Evolutionary conservation across 192 early-diverging fungal genomes (phyloP).

Genomic region (Coemansia sp.): DNA sequence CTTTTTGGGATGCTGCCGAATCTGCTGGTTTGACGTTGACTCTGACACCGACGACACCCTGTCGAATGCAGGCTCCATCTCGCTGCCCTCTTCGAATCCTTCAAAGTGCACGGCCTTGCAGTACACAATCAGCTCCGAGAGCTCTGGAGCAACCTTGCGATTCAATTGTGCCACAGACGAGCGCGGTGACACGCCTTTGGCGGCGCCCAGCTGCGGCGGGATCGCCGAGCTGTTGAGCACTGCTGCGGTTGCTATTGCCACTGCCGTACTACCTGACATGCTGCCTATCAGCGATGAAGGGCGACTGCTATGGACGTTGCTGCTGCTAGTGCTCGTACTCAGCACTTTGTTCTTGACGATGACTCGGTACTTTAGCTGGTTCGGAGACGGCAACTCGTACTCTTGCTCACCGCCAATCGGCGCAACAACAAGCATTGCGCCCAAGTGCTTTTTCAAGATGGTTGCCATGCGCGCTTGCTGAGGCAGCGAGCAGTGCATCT

Average conservation of each 20-base stretch:
- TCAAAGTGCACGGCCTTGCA: conserved; percentile 67
- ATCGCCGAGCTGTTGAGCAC: not conserved
- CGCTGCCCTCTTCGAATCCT: conserved; percentile 56
- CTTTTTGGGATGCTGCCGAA: conserved; percentile 57
- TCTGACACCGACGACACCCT: conserved; percentile 80
- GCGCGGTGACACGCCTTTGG: conserved; percentile 33
- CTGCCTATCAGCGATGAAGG: conserved; percentile 20
- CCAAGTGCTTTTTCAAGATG: conserved; percentile 69
- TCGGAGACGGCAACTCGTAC: conserved; percentile 68
- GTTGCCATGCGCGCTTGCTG: conserved; percentile 79
- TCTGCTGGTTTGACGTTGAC: conserved; percentile 58
- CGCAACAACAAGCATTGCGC: conserved; percentile 63
- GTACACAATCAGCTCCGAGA: conserved; percentile 64
- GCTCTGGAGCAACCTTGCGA: conserved; percentile 60
- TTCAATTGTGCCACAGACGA: conserved; percentile 34
- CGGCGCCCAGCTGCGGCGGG: conserved; percentile 1
- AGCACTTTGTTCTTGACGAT: conserved; percentile 74
- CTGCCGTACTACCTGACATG: not conserved
- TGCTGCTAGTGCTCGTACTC: conserved; percentile 8
- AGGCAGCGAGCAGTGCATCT: conserved; percentile 75
- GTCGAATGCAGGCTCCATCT: conserved; percentile 56
- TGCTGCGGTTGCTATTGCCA: not conserved
- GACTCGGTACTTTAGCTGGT: conserved; percentile 68
- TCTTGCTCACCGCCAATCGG: conserved; percentile 34
- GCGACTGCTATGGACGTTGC: conserved; percentile 1